Percentiles rank a stretch among this genome's conserved stretches.
Conservation (phyloP, 306 rosid species). For the Gastrolobium villosum region DNA sequence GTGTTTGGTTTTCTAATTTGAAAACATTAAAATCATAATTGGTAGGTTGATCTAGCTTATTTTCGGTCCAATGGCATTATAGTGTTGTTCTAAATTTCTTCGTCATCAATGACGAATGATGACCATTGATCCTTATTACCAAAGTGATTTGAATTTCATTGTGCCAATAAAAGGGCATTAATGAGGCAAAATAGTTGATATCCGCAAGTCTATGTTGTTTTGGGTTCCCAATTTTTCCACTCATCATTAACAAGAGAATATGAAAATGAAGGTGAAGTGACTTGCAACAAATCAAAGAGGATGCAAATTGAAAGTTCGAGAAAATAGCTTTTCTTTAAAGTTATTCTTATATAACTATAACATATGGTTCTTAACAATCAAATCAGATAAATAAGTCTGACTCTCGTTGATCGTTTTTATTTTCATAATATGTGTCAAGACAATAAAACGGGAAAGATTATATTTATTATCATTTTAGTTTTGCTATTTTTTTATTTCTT, state of each 20-base stretch:
- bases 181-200: background rate
- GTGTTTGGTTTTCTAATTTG: no score
- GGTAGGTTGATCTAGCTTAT: no score
- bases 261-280: conserved; percentile 27
- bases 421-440: background rate
- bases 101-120: no score
- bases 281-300: background rate
- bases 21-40: no score
- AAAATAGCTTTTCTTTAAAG: background rate
- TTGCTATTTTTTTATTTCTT: no score
- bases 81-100: no score
- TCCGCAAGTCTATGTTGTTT: background rate
- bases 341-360: background rate
- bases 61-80: no score
- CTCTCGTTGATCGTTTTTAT: background rate
- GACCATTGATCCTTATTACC: no score
- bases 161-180: background rate
- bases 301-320: background rate
- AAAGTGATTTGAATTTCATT: no score
- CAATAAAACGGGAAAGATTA: background rate
- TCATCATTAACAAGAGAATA: background rate
- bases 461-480: no score
- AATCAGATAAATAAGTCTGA: background rate
- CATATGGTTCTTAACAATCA: background rate
- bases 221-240: background rate